Percentiles rank a stretch among this genome's conserved stretches.
phyloP scores from a whole-genome alignment of 306 rosid genomes.

The Carpinus fangiana region DNA sequence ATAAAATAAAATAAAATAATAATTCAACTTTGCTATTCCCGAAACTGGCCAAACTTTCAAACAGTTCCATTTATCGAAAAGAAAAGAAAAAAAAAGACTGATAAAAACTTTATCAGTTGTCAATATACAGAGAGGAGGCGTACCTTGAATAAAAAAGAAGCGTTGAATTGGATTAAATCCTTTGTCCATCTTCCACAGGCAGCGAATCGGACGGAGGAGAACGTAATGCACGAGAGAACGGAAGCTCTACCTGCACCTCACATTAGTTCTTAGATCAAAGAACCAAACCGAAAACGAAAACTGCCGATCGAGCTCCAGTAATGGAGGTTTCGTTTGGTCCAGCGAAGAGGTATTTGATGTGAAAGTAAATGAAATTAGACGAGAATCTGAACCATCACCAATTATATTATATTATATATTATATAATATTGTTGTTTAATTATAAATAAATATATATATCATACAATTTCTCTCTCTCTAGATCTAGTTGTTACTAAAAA shows the following conservation, averaged over 20 bases:
- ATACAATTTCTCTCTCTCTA: not conserved
- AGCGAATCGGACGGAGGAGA: not conserved
- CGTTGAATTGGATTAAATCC: not conserved
- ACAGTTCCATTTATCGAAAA: not conserved
- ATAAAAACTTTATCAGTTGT: not conserved
- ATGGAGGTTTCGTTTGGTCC: not conserved
- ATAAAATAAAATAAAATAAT: not conserved
- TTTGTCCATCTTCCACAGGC: not conserved
- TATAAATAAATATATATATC: not conserved
- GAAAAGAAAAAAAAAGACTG: no score
- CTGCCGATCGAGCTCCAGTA: not conserved
- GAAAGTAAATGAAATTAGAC: not conserved
- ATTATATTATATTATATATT: not conserved
- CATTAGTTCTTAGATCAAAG: not conserved
- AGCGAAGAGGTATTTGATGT: not conserved
- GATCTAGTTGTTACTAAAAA: conserved; percentile 22
- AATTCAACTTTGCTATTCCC: not conserved
- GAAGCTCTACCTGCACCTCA: not conserved
- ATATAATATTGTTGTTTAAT: not conserved
- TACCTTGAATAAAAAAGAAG: not conserved
- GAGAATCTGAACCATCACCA: not conserved
- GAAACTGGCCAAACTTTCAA: not conserved
- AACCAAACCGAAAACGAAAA: not conserved
- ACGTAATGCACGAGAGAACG: not conserved
- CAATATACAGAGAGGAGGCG: not conserved